A percentile compares a stretch with the other conserved stretches of the same genome.
These are phyloP conservation scores for Exophiala lecanii-corni DNA, from an alignment of 2,329 filamentous ascomycete species.

Conservation along the genomic window DNA sequence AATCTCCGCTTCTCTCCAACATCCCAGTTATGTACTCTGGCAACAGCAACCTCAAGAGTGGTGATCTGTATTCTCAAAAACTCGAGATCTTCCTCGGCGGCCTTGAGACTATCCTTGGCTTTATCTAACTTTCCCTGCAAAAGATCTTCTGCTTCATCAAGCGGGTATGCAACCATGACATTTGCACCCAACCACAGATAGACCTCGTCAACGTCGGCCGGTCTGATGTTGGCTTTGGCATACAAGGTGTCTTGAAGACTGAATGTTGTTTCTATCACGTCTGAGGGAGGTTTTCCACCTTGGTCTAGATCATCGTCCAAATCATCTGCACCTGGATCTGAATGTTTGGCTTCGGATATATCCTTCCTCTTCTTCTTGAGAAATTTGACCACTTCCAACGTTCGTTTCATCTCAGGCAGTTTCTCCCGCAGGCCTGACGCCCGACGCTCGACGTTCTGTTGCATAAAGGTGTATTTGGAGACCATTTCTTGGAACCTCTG, in stretches of 20 bases:
- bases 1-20: slow-evolving; percentile 93
- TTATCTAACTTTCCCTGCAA: slow-evolving; percentile 71
- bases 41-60: slow-evolving; percentile 92
- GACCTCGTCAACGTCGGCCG: slow-evolving; percentile 71
- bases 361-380: slow-evolving; percentile 72
- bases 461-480: slow-evolving; percentile 99
- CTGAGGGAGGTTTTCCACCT: neutral
- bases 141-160: slow-evolving; percentile 77
- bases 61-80: slow-evolving; percentile 96
- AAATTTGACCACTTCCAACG: slow-evolving; percentile 84
- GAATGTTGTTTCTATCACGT: slow-evolving; percentile 74
- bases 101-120: slow-evolving; percentile 73
- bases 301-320: slow-evolving; percentile 41
- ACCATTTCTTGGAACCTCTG: slow-evolving; percentile 45
- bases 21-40: slow-evolving; percentile 99
- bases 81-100: slow-evolving; percentile 94
- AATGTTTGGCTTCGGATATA: slow-evolving; percentile 22
- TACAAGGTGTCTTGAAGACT: slow-evolving; percentile 96
- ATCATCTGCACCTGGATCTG: slow-evolving; percentile 4
- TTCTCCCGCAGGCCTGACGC: slow-evolving; percentile 82
- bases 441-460: slow-evolving; percentile 82
- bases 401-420: slow-evolving; percentile 96
- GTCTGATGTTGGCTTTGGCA: slow-evolving; percentile 75
- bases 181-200: slow-evolving; percentile 98
- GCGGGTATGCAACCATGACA: slow-evolving; percentile 93